Evolutionary conservation across 1,284 basidiomycete genomes (phyloP), one percentile per base, ranked within the genome.

Genomic region (Dichomitus squalens): DNA sequence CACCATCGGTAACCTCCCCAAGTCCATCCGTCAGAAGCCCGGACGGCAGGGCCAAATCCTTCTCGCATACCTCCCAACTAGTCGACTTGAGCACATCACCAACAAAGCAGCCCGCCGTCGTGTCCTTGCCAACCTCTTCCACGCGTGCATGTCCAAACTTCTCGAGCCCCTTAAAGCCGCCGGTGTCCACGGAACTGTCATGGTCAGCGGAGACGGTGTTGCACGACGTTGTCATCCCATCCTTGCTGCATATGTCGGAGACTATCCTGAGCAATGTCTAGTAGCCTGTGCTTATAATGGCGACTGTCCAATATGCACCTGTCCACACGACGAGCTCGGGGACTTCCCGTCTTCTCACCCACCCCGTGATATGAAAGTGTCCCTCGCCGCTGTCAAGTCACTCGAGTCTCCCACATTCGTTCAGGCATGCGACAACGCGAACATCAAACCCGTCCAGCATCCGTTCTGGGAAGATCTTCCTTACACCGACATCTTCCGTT

Each of bases 51-150:
- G 65, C 4, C 67, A 72, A 21, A 61, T 78, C 14, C 68, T 79
- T 0, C 49, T 78, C 14, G 75, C 60, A 0, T 79, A 78, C 54
- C 63, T 77, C 4, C 74, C 75, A 0, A 71, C 70, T 0, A 60
- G 70, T 0, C 48, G 64, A 0, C 64, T 78, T 0, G 59, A 70
- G 14, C 65, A 71, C 50, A 69, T 76, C 38, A 60, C 31, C 14
- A 64, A 47, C 41, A 53, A 46, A 38, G 53, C 50, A 18, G 43
- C 39, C 9, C 59, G 50, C 29, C 57, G 51, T 12, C 48, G 41
- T 7, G 47, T 50, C 9, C 18, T 61, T 16, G 40, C 52, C 0
- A 62, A 64, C 27, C 53, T 69, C 0, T 65, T 65, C 36, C 68
- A 70, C 38, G 44, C 46, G 3, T 60, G 52, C 36, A 58, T 70